These are phyloP conservation scores for Debaryomycetaceae sp. DNA, from an alignment of 1,139 yeast species.

Conservation along the genomic window DNA sequence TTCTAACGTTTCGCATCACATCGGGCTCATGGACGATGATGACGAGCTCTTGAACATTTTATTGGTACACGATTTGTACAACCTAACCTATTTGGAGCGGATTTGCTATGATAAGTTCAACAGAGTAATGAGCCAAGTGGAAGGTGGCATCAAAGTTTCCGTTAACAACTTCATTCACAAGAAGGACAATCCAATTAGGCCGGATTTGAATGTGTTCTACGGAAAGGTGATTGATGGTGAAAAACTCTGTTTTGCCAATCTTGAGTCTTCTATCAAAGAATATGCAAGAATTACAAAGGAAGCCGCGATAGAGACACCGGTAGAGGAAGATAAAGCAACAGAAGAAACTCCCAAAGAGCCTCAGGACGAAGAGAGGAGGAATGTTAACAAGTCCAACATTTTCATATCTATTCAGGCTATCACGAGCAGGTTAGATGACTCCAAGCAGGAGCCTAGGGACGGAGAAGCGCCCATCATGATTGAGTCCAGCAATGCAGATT, in stretches of 20 bases:
- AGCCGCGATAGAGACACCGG: constrained; percentile 20
- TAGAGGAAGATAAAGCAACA: constrained; percentile 19
- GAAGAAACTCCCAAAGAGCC: constrained; percentile 18
- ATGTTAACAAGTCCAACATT: constrained; percentile 55
- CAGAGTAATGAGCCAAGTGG: constrained; percentile 86
- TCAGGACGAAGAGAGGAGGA: constrained; percentile 16
- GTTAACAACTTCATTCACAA: constrained; percentile 53
- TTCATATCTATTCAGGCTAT: constrained; percentile 78
- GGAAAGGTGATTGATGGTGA: constrained; percentile 87
- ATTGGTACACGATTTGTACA: constrained; percentile 76
- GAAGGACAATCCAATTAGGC: constrained; percentile 18
- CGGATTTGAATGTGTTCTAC: constrained; percentile 62
- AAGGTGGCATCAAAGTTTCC: constrained; percentile 71
- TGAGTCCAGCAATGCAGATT: constrained; percentile 33
- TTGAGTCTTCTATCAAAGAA: constrained; percentile 65
- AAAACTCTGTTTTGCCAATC: constrained; percentile 80
- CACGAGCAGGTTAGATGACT: constrained; percentile 17
- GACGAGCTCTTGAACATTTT: constrained; percentile 44
- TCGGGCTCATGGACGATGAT: constrained; percentile 73
- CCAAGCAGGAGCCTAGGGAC: constrained; percentile 16
- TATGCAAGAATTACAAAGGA: constrained; percentile 25
- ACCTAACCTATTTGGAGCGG: constrained; percentile 62
- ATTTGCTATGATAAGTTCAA: constrained; percentile 68
- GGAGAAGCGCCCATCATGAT: constrained; percentile 36
- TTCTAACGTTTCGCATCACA: constrained; percentile 37